Conservation (phyloP, 495 filamentous ascomycete species). For the Penicillium lagena region DNA sequence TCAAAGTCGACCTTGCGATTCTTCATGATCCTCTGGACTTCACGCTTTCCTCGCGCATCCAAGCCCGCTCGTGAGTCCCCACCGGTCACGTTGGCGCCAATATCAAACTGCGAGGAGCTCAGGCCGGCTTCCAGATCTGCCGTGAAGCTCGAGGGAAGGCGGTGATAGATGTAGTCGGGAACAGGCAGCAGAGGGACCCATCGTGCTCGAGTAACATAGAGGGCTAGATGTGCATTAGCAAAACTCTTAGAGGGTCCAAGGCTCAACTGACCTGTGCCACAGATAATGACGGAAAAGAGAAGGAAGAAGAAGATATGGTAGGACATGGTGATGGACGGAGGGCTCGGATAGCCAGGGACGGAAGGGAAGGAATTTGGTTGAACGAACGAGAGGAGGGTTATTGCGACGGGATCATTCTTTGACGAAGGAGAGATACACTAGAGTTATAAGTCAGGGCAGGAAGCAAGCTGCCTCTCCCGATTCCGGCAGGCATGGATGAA, state of each 20-base stretch:
- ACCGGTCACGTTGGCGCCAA: slow-evolving; percentile 67
- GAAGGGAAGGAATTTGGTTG: not conserved
- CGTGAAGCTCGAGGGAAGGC: slow-evolving; percentile 65
- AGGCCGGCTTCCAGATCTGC: slow-evolving; percentile 82
- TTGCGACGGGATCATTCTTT: too few species aligned
- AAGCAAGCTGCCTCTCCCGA: too few species aligned
- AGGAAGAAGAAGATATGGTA: slow-evolving; percentile 73
- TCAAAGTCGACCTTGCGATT: slow-evolving; percentile 71
- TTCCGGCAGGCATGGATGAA: too few species aligned
- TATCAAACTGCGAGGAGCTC: slow-evolving; percentile 72
- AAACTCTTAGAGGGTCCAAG: too few species aligned
- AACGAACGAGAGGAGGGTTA: not conserved
- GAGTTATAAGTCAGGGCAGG: not conserved
- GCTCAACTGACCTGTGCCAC: slow-evolving; percentile 48
- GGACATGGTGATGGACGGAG: slow-evolving; percentile 41
- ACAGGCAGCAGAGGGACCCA: slow-evolving; percentile 63
- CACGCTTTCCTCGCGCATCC: slow-evolving; percentile 68
- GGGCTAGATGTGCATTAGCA: slow-evolving; percentile 34
- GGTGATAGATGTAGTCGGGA: slow-evolving; percentile 62
- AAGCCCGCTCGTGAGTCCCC: slow-evolving; percentile 74
- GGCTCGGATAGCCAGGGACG: not conserved
- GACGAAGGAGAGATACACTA: not conserved
- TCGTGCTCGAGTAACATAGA: slow-evolving; percentile 71
- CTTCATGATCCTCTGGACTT: slow-evolving; percentile 86
- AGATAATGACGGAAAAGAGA: slow-evolving; percentile 55